Evolutionary conservation across 345 rosid genomes (phyloP).

Genomic region (Sisymbrium altissimum): DNA sequence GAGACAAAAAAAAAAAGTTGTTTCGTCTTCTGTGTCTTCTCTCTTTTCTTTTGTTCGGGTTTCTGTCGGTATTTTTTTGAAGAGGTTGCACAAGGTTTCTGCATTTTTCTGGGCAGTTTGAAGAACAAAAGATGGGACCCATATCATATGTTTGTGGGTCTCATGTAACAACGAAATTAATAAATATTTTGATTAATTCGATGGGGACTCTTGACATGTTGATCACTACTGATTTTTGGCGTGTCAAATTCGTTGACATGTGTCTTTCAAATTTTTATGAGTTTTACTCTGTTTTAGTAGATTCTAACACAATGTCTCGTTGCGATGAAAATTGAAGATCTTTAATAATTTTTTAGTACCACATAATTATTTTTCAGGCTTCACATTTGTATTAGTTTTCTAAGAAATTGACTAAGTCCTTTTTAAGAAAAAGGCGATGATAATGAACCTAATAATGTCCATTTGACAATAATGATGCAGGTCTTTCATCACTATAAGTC

Average conservation of each 20-base stretch:
- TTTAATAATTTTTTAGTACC: background rate
- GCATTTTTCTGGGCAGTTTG: constrained; percentile 28
- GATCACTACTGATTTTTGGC: constrained; percentile 30
- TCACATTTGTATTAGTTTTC: background rate
- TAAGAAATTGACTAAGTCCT: background rate
- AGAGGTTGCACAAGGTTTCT: constrained; percentile 21
- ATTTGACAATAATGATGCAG: constrained; percentile 21
- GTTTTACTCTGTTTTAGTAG: background rate
- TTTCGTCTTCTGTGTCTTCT: constrained; percentile 11
- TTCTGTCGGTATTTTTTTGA: constrained; percentile 11
- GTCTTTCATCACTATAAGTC: constrained; percentile 18
- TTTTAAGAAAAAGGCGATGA: background rate
- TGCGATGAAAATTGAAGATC: background rate
- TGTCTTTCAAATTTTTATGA: constrained; percentile 2
- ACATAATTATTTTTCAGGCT: background rate
- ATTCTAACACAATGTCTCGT: background rate
- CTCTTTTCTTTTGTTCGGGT: background rate
- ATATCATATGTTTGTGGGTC: constrained; percentile 36
- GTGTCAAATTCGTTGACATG: constrained; percentile 18
- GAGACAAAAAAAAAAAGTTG: background rate
- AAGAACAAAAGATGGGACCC: constrained; percentile 31
- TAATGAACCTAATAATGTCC: constrained; percentile 13
- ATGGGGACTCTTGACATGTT: constrained; percentile 33
- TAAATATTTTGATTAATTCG: constrained; percentile 21
- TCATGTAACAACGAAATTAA: constrained; percentile 30